Percentiles rank a stretch among this genome's conserved stretches.
These are phyloP conservation scores for Penicillium decumbens DNA, from an alignment of 2,329 filamentous ascomycete species.

Conservation along the genomic window DNA sequence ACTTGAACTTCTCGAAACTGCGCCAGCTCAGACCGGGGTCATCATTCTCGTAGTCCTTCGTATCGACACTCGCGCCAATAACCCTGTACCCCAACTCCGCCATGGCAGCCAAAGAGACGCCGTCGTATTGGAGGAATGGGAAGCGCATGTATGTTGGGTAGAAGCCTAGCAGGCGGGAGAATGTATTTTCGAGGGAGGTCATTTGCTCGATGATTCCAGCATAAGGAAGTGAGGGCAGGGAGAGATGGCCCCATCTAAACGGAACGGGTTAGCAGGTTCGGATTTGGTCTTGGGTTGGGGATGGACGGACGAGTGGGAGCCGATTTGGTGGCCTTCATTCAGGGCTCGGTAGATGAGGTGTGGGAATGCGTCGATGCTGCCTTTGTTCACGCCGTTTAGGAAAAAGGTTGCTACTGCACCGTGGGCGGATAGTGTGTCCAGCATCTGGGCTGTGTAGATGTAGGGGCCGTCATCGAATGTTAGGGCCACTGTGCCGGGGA, in stretches of 20 bases:
- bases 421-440: conserved; percentile 55
- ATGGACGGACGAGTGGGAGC: conserved; percentile 41
- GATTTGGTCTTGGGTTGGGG: background rate
- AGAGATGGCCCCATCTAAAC: conserved; percentile 38
- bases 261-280: background rate
- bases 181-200: conserved; percentile 38
- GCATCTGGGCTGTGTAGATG: conserved; percentile 53
- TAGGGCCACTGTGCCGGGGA: conserved; percentile 55
- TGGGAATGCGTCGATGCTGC: conserved; percentile 27
- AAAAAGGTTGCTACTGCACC: conserved; percentile 62
- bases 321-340: conserved; percentile 45
- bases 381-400: conserved; percentile 46
- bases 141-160: conserved; percentile 49
- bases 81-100: conserved; percentile 45
- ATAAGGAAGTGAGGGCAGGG: conserved; percentile 34
- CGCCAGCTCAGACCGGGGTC: conserved; percentile 25
- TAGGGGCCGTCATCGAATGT: conserved; percentile 64
- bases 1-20: conserved; percentile 31
- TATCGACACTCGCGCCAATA: conserved; percentile 42
- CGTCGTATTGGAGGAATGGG: conserved; percentile 40
- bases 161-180: conserved; percentile 41
- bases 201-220: conserved; percentile 38
- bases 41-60: conserved; percentile 41
- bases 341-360: conserved; percentile 31
- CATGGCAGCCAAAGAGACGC: conserved; percentile 34